These are phyloP conservation scores for Salix suchowensis DNA, from an alignment of 345 rosid genomes.

Conservation along the genomic window DNA sequence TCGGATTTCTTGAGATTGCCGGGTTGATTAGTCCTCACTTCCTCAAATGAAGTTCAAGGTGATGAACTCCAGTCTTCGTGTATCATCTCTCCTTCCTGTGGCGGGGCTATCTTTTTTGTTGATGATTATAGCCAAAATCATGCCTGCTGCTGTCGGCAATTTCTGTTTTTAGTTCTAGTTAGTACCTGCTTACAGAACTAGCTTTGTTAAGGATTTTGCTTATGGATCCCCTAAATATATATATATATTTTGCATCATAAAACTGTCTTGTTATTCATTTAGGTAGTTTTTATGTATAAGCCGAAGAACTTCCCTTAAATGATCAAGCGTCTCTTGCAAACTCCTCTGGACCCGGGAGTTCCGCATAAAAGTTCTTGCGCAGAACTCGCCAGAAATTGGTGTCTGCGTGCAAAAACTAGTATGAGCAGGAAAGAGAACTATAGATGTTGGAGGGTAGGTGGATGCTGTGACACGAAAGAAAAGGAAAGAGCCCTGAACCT, in stretches of 20 bases:
- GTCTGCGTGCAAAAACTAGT: neutral
- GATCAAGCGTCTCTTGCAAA: neutral
- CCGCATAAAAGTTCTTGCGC: neutral
- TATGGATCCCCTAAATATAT: conserved; percentile 1
- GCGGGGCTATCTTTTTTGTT: conserved; percentile 11
- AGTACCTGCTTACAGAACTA: conserved; percentile 12
- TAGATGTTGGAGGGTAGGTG: neutral
- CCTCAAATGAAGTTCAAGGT: conserved; percentile 33
- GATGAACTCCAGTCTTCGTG: neutral
- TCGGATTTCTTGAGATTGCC: conserved; percentile 85
- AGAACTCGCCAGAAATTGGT: neutral
- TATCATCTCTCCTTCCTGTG: conserved; percentile 1
- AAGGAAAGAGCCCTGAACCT: neutral
- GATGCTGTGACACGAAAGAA: neutral
- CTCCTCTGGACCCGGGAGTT: too few relatives aligned
- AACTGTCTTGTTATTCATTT: neutral
- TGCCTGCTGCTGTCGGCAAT: conserved; percentile 9
- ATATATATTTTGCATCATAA: neutral
- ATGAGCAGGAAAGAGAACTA: neutral
- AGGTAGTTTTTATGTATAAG: neutral
- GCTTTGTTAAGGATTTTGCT: conserved; percentile 9
- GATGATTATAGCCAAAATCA: conserved; percentile 5
- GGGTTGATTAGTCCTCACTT: conserved; percentile 90
- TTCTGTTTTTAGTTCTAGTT: conserved; percentile 11
- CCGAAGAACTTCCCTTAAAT: neutral